These are phyloP conservation scores for Suillus ampliporus DNA, from an alignment of 768 basidiomycete genomes.

Conservation along the genomic window DNA sequence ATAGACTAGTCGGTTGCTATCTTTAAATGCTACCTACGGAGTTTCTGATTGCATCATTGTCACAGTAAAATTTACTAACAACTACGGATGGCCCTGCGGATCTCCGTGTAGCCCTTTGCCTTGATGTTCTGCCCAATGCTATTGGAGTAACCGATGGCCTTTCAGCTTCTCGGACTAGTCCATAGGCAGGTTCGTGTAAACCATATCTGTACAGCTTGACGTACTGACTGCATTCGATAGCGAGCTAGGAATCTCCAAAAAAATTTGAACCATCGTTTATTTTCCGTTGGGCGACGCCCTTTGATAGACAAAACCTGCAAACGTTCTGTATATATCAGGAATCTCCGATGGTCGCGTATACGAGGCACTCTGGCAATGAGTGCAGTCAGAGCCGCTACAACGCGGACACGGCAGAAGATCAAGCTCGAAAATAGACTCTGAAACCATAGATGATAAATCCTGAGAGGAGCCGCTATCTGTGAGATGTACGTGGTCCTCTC, in stretches of 20 bases:
- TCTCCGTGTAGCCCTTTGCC: constrained; percentile 53
- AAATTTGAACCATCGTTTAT: too few species aligned
- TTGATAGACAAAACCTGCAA: too few species aligned
- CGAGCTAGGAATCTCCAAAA: constrained; percentile 66
- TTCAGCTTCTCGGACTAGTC: constrained; percentile 80
- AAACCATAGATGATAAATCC: constrained; percentile 1
- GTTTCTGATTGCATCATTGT: not conserved
- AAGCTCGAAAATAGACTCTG: not conserved
- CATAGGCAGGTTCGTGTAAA: constrained; percentile 56
- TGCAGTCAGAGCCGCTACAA: constrained; percentile 58
- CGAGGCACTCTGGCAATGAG: constrained; percentile 64
- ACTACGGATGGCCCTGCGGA: constrained; percentile 26
- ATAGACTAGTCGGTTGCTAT: constrained; percentile 33
- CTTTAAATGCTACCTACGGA: too few species aligned
- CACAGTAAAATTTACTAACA: constrained; percentile 66
- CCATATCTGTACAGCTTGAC: not conserved
- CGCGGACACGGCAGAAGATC: constrained; percentile 44
- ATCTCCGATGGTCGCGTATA: constrained; percentile 70
- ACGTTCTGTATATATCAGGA: too few species aligned
- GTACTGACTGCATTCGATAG: constrained; percentile 36
- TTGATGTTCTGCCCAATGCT: constrained; percentile 60
- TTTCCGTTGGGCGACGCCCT: too few species aligned
- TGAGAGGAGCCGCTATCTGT: not conserved
- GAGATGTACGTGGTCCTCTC: too few species aligned
- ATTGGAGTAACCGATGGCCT: constrained; percentile 72